Conservation (phyloP, 2,329 filamentous ascomycete genomes). For the Xylariaceae sp. region DNA sequence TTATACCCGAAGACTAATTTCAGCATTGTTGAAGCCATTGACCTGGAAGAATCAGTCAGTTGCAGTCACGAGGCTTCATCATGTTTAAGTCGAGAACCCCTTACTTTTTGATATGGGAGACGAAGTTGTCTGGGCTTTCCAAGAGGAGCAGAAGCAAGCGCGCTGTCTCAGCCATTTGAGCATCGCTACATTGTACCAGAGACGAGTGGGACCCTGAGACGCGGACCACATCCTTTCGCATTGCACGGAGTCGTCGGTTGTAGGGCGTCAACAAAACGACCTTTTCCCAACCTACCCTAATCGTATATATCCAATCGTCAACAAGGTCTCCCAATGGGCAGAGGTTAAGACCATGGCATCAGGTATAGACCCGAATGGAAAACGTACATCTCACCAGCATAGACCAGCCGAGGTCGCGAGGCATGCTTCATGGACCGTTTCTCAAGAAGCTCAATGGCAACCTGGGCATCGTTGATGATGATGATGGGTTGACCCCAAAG, state of each 20-base stretch:
- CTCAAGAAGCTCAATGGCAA: conserved; percentile 36
- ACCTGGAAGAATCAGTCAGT: conserved; percentile 5
- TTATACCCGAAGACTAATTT: conserved; percentile 29
- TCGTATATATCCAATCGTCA: neutral
- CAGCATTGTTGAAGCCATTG: conserved; percentile 25
- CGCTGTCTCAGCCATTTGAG: conserved; percentile 1
- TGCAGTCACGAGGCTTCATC: neutral
- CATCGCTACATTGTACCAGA: neutral
- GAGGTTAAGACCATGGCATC: neutral
- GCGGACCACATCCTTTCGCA: neutral
- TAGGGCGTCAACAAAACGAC: neutral
- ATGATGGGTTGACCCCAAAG: conserved; percentile 38
- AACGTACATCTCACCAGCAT: conserved; percentile 24
- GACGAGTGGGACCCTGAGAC: neutral
- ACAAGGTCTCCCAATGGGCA: conserved; percentile 20
- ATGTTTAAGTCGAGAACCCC: neutral
- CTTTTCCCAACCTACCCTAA: neutral
- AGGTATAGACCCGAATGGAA: neutral
- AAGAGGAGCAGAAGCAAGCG: conserved; percentile 5
- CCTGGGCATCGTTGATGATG: conserved; percentile 35
- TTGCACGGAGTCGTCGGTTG: neutral
- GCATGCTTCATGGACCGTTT: conserved; percentile 34
- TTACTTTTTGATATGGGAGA: conserved; percentile 8
- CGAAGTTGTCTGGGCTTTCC: neutral
- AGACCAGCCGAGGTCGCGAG: conserved; percentile 29